Base-by-base conservation (phyloP, 768 basidiomycete species). In the Mycena vulgaris region DNA sequence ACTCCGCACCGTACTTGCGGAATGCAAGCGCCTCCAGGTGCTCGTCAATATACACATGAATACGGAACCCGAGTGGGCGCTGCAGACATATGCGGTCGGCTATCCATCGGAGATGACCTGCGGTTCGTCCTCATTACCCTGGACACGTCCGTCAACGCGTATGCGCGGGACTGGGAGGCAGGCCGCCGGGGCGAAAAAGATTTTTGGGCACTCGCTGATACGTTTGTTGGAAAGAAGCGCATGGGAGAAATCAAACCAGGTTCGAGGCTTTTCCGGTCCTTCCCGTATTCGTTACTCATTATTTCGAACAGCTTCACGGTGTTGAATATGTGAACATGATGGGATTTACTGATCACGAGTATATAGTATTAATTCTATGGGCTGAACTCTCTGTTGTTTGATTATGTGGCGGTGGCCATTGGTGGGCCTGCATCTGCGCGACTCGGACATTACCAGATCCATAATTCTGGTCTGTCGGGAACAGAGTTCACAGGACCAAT, bases 51-150 rank as follows among this genome's bases (percentile, higher is more conserved):
- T 68, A 45, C 66, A 71, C 49, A 61, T 48, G 9, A 49, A 60
- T 8, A 48, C 62, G 9, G 66, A 68, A 48, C 70, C 66, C 8
- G 70, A 71, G 57, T 71, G 65, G 70, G 66, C 56, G 31, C 56
- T 67, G 14, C 66, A 35, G 66, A 68, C 42, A 68, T 71, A n/a
- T 57, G 57, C 19, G 66, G 13, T 9, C 37, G 66, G 4, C 61
- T 71, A 19, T 31, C 30, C 14, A 63, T 71, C 25, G 49, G 31
- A 2, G 58, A 68, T 13, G 70, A 72, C 25, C 66, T 58, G 28
- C 71, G 71, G 2, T 57, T 72, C 27, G 71, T 72, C 5, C 45
- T 72, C n/a, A 55, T 48, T 16, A 31, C 66, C 3, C 21, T 68
- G 0, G 66, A 68, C 52, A 11, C n/a, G 4, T 72, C 71, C 8